A percentile compares a stretch with the other conserved stretches of the same genome.
These are phyloP conservation scores for Lichtheimia ornata DNA, from an alignment of 371 early-diverging fungal genomes.

Conservation along the genomic window DNA sequence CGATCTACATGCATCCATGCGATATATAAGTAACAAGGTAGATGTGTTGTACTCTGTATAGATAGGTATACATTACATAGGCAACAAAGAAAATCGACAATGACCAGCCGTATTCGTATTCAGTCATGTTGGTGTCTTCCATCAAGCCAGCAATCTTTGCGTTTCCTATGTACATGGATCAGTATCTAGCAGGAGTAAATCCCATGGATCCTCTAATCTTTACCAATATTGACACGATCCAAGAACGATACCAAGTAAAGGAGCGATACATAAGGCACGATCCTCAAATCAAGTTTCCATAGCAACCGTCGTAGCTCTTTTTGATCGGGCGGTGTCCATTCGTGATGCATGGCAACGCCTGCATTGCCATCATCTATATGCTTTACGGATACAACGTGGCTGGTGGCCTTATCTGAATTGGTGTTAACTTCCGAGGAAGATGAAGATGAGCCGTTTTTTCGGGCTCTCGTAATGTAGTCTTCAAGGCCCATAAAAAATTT, in stretches of 20 bases:
- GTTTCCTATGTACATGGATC: constrained; percentile 33
- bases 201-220: neutral
- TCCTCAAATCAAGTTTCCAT: constrained; percentile 26
- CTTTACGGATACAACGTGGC: no score
- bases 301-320: constrained; percentile 12
- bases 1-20: constrained; percentile 28
- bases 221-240: constrained; percentile 57
- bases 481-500: no score
- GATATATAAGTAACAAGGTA: neutral
- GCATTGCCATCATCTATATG: no score
- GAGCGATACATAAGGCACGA: constrained; percentile 39
- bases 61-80: constrained; percentile 40
- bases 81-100: constrained; percentile 67
- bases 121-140: constrained; percentile 40
- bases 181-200: neutral
- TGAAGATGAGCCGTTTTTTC: no score
- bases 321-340: neutral
- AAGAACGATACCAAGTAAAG: constrained; percentile 55
- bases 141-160: constrained; percentile 59
- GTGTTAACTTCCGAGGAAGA: no score
- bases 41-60: neutral
- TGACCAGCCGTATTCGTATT: constrained; percentile 57
- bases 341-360: no score
- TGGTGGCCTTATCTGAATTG: no score
- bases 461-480: no score